Conservation (phyloP, 441 rosid species). For the Adansonia madagascariensis region DNA sequence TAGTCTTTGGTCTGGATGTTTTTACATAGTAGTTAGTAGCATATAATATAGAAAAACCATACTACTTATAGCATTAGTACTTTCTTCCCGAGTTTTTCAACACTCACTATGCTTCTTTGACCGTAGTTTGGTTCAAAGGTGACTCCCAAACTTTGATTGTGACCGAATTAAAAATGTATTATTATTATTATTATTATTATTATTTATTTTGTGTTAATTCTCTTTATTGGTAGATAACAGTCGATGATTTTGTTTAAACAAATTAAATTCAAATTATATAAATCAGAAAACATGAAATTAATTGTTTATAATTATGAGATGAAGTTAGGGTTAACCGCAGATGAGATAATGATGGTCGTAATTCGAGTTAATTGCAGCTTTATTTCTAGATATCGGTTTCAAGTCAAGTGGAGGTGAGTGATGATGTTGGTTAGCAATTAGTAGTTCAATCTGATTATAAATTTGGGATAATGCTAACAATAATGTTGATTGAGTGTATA, state of each 20-base stretch:
- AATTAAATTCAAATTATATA: background rate
- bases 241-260: background rate
- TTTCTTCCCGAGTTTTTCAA: background rate
- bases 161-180: background rate
- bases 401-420: background rate
- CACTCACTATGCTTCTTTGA: background rate
- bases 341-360: background rate
- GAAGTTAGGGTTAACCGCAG: background rate
- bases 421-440: background rate
- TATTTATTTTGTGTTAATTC: background rate
- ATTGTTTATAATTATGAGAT: background rate
- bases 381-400: background rate
- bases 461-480: background rate
- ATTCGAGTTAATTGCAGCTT: background rate
- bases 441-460: background rate
- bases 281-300: background rate
- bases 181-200: background rate
- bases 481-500: background rate
- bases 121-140: background rate
- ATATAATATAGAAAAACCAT: background rate
- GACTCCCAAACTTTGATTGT: background rate
- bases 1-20: background rate
- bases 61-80: background rate
- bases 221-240: background rate
- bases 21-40: background rate